Conservation (phyloP, 2,329 filamentous ascomycete species). For the Zymoseptoria crescenta region DNA sequence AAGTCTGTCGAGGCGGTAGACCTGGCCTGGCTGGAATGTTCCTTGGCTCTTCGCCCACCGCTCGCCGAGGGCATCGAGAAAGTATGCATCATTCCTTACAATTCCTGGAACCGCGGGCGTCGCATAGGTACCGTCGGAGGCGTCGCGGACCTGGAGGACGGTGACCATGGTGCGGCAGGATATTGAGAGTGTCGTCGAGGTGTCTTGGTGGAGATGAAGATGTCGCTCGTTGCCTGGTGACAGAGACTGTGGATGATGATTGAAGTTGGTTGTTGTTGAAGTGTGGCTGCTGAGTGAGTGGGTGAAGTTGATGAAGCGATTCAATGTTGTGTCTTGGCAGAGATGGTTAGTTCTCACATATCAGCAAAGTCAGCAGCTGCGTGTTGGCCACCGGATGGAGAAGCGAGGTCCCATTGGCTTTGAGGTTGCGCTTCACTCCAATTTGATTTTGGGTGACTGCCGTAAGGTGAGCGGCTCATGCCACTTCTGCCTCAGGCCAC, state of each 20-base stretch:
- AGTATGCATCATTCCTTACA: constrained; percentile 22
- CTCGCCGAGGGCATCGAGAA: constrained; percentile 19
- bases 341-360: too few species aligned
- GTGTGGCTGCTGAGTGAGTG: not conserved
- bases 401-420: too few species aligned
- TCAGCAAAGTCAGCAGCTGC: too few species aligned
- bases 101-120: constrained; percentile 1
- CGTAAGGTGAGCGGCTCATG: too few species aligned
- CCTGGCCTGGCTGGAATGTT: constrained; percentile 4
- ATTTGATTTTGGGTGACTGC: too few species aligned
- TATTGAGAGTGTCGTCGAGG: not conserved
- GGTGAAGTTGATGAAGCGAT: too few species aligned
- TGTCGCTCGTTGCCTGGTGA: not conserved
- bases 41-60: constrained; percentile 22
- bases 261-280: not conserved
- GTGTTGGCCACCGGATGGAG: too few species aligned
- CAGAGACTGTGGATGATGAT: not conserved
- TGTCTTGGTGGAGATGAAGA: not conserved
- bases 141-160: not conserved
- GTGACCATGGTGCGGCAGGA: not conserved
- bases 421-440: too few species aligned
- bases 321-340: too few species aligned
- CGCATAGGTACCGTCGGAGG: constrained; percentile 11
- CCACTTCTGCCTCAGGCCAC: not conserved
- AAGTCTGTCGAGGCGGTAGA: constrained; percentile 45